Conservation (phyloP, 2,329 filamentous ascomycete species). For the Sporothrix phasma region DNA sequence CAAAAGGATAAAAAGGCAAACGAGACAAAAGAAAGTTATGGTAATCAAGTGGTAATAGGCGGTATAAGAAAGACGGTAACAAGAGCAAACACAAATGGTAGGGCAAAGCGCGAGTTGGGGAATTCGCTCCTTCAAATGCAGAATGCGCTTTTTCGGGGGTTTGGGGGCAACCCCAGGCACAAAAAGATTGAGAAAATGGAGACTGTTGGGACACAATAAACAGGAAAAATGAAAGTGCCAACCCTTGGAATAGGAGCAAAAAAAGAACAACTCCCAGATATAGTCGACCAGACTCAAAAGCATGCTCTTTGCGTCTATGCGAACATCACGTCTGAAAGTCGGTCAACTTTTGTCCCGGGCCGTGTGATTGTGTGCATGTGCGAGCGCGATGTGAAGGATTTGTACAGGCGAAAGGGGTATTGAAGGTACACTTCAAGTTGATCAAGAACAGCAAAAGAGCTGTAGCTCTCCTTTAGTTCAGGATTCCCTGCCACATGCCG, state of each 20-base stretch:
- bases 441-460: slow-evolving; percentile 9
- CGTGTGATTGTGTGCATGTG: neutral
- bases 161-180: slow-evolving; percentile 7
- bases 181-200: slow-evolving; percentile 10
- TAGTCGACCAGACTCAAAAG: neutral
- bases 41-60: neutral
- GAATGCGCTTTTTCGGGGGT: slow-evolving; percentile 8
- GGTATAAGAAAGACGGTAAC: neutral
- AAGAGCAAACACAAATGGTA: neutral
- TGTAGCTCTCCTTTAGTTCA: slow-evolving; percentile 35
- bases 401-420: neutral
- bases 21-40: neutral
- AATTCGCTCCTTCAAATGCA: slow-evolving; percentile 14
- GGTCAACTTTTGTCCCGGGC: neutral
- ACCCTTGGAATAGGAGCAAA: slow-evolving; percentile 16
- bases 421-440: neutral
- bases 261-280: neutral
- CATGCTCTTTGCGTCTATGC: neutral
- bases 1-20: neutral
- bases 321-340: neutral
- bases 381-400: neutral
- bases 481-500: slow-evolving; percentile 58
- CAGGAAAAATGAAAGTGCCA: neutral
- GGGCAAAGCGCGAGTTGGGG: neutral
- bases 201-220: slow-evolving; percentile 5